These are phyloP conservation scores for Sclerotiophoma versabilis DNA, from an alignment of 2,329 filamentous ascomycete genomes.

Conservation along the genomic window DNA sequence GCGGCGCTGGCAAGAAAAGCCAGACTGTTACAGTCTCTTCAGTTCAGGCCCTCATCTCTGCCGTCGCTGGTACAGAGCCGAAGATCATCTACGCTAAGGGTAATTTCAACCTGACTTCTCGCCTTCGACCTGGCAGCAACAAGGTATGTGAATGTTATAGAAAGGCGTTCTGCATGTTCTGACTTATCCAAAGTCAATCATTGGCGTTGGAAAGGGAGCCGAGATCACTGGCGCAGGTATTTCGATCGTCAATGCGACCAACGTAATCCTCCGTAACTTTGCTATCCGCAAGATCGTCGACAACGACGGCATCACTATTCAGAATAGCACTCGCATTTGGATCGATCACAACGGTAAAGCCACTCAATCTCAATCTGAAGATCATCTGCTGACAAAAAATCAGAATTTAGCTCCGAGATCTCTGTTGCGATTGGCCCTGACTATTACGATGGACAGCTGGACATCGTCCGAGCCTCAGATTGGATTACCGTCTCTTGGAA, in stretches of 20 bases:
- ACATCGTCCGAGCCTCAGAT: slow-evolving; percentile 68
- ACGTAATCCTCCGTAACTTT: slow-evolving; percentile 71
- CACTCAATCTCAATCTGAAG: fast-evolving
- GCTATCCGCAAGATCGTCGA: slow-evolving; percentile 66
- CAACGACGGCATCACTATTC: slow-evolving; percentile 66
- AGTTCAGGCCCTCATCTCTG: slow-evolving; percentile 35
- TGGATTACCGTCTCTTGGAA: slow-evolving; percentile 64
- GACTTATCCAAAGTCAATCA: slow-evolving; percentile 37
- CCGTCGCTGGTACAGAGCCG: slow-evolving; percentile 34
- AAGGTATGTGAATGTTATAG: background rate
- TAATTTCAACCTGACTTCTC: slow-evolving; percentile 51
- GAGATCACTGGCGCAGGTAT: slow-evolving; percentile 57
- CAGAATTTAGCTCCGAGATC: slow-evolving; percentile 66
- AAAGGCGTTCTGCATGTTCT: slow-evolving; percentile 30
- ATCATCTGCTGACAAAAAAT: background rate
- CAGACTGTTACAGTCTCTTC: slow-evolving; percentile 40
- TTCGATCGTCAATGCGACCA: slow-evolving; percentile 60
- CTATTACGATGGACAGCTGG: slow-evolving; percentile 69
- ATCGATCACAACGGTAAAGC: slow-evolving; percentile 66
- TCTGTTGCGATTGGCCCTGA: slow-evolving; percentile 65
- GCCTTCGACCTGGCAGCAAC: slow-evolving; percentile 56
- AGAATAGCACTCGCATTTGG: slow-evolving; percentile 65
- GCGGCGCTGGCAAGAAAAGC: slow-evolving; percentile 38
- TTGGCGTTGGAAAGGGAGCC: slow-evolving; percentile 49
- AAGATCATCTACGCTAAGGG: slow-evolving; percentile 55